Evolutionary conservation across 306 rosid species (phyloP).

Genomic region (Castanopsis chinensis): DNA sequence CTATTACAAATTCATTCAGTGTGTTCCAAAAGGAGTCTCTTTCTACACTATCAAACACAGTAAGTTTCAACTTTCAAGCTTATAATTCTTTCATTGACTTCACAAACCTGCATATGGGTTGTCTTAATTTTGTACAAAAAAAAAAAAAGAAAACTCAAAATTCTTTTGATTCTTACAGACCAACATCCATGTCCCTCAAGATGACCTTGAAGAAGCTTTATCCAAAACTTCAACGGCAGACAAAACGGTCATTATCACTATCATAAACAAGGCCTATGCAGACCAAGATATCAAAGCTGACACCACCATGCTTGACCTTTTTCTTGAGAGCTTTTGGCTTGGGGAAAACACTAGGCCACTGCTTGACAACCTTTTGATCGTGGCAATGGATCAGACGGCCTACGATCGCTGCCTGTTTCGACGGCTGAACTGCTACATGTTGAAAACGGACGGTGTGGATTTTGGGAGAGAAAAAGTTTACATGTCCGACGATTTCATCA

Average conservation of each 20-base stretch:
- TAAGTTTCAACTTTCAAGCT: conserved; percentile 9
- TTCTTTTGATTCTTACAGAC: conserved; percentile 4
- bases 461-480: conserved; percentile 55
- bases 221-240: conserved; percentile 56
- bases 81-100: background rate
- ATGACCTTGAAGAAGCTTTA: conserved; percentile 44
- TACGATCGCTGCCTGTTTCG: conserved; percentile 58
- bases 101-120: background rate
- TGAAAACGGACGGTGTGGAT: conserved; percentile 58
- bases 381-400: conserved; percentile 67
- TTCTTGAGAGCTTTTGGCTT: conserved; percentile 64
- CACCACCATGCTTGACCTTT: conserved; percentile 69
- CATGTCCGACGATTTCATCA: conserved; percentile 71
- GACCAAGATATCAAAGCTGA: conserved; percentile 41
- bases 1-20: conserved; percentile 21
- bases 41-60: conserved; percentile 18
- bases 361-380: conserved; percentile 51
- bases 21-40: background rate
- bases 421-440: conserved; percentile 46
- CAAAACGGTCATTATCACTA: conserved; percentile 58
- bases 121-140: background rate
- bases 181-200: conserved; percentile 4
- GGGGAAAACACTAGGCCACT: conserved; percentile 58
- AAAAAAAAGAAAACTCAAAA: background rate
- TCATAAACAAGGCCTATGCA: conserved; percentile 67